Evolutionary conservation across 495 filamentous ascomycete species (phyloP), one percentile per base, ranked within the genome.

Genomic region (Lichina pygmaea): DNA sequence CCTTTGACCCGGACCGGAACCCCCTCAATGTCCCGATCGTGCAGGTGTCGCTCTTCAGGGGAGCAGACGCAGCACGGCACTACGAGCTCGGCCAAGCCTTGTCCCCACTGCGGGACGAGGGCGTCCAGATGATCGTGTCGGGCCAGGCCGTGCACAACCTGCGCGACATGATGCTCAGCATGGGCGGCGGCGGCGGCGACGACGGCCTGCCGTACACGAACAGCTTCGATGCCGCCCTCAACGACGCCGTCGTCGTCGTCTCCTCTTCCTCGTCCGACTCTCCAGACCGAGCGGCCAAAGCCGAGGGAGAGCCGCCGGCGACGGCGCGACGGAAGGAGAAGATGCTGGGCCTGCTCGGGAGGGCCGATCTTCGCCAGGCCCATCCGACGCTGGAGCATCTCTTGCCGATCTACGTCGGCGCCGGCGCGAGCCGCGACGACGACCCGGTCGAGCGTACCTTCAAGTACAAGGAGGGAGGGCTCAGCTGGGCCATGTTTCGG

Each of bases 91-190:
- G 83, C 0, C 62, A 71, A 49, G 80, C 81, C 9, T 61, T 92
- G 5, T 55, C 71, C 2, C 50, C 58, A 17, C 72, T 91, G 6
- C 74, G 83, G 30, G 73, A 79, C 34, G 71, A 85, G 49, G 70
- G 71, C 41, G 67, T 89, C 43, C 62, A 80, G 33, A 73, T 91
- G 42, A 73, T 92, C 40, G 68, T 70, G 15, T 76, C 79, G 0
- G 82, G 84, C n/a, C 86, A 86, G 81, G 77, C 77, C 0, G 84
- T 85, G 17, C 83, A 89, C 54, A 89, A 89, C 54, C 64, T 86
- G 36, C 66, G 73, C n/a, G 80, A 84, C 51, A 17, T 77, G 49
- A 62, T 63, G 9, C 61, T 61, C 43, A 55, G 64, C 2, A 59
- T 55, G 44, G 65, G 59, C 6, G 57, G 62, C n/a, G 52, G 65